These are phyloP conservation scores for Rutstroemia sp. DNA, from an alignment of 2,329 filamentous ascomycete species.

Conservation along the genomic window DNA sequence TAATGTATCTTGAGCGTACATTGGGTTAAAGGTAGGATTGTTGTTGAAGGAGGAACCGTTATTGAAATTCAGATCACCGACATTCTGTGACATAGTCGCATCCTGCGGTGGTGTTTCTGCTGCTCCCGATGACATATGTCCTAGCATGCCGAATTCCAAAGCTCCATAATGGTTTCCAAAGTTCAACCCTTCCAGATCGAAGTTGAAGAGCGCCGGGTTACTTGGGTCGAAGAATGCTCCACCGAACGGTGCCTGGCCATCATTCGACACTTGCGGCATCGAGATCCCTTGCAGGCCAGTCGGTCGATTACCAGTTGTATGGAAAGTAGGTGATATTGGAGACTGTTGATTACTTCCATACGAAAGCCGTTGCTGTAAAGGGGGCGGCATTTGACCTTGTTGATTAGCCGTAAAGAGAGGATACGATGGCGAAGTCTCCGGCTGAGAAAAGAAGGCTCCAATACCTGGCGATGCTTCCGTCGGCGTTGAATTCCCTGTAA, in stretches of 20 bases:
- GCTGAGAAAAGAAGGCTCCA: constrained; percentile 27
- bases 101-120: constrained; percentile 73
- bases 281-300: constrained; percentile 35
- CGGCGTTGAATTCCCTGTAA: constrained; percentile 19
- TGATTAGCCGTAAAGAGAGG: constrained; percentile 39
- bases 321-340: constrained; percentile 68
- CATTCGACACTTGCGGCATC: constrained; percentile 37
- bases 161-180: constrained; percentile 96
- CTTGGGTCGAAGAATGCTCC: constrained; percentile 75
- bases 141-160: constrained; percentile 91
- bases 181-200: constrained; percentile 87
- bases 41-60: constrained; percentile 25
- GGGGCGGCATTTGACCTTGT: constrained; percentile 41
- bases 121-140: constrained; percentile 89
- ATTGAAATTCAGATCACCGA: constrained; percentile 28
- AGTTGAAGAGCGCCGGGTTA: constrained; percentile 90
- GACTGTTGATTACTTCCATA: constrained; percentile 60
- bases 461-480: constrained; percentile 26
- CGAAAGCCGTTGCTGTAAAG: constrained; percentile 41
- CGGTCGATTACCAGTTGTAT: constrained; percentile 44
- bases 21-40: constrained; percentile 38
- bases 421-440: constrained; percentile 27
- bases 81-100: constrained; percentile 39
- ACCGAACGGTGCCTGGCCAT: constrained; percentile 41
- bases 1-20: constrained; percentile 41